Percentiles rank a stretch among this genome's conserved stretches.
These are phyloP conservation scores for Solanum tacnaense DNA, from an alignment of 257 asterid species.

Conservation along the genomic window DNA sequence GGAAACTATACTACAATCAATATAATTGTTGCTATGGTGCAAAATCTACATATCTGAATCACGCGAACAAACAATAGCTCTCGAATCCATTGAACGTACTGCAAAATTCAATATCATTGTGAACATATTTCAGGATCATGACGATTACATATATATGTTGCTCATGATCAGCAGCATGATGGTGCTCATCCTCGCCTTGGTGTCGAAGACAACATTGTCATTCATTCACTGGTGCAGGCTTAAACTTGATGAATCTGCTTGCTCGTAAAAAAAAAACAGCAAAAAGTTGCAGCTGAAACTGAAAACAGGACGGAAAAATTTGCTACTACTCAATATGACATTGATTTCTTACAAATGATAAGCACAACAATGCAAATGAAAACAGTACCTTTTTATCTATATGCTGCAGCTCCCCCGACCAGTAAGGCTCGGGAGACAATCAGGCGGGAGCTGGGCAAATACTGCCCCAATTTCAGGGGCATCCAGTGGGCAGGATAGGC, in stretches of 20 bases:
- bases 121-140: slow-evolving; percentile 40
- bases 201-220: slow-evolving; percentile 32
- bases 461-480: slow-evolving; percentile 35
- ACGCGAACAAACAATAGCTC: slow-evolving; percentile 26
- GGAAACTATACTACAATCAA: slow-evolving; percentile 28
- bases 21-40: slow-evolving; percentile 31
- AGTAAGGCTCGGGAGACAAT: slow-evolving; percentile 37
- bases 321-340: not conserved
- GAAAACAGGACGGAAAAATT: slow-evolving; percentile 21
- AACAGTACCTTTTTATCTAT: slow-evolving; percentile 42
- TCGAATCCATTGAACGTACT: slow-evolving; percentile 37
- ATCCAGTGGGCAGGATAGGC: slow-evolving; percentile 33
- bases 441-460: slow-evolving; percentile 41
- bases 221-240: slow-evolving; percentile 44
- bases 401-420: slow-evolving; percentile 38
- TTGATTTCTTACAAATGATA: not conserved
- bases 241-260: slow-evolving; percentile 40
- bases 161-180: slow-evolving; percentile 15
- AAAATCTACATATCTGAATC: slow-evolving; percentile 44
- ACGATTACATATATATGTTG: slow-evolving; percentile 28
- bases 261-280: slow-evolving; percentile 15
- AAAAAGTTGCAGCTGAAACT: slow-evolving; percentile 35
- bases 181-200: slow-evolving; percentile 22
- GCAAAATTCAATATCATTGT: slow-evolving; percentile 31
- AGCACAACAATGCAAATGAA: not conserved